phyloP scores from a whole-genome alignment of 768 basidiomycete species.

The Clitopilus passeckerianus region DNA sequence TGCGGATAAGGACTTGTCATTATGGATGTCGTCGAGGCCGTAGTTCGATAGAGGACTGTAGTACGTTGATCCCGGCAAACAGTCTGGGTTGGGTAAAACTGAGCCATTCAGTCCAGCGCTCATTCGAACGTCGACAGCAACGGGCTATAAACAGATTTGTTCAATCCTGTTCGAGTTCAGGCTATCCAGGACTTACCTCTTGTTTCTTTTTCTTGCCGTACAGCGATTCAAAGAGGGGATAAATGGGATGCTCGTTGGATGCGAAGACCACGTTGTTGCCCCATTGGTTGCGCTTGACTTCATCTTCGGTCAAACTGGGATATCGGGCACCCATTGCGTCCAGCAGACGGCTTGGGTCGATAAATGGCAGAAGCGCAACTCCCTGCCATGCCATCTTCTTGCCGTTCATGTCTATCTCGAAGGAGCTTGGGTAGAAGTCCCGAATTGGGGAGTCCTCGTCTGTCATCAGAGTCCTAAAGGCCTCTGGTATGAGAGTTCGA shows the following conservation, averaged over 20 bases:
- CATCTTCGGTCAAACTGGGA: conserved; percentile 71
- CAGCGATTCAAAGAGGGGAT: conserved; percentile 81
- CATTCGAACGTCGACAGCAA: conserved; percentile 59
- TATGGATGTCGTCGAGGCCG: conserved; percentile 72
- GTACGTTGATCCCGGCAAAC: conserved; percentile 90
- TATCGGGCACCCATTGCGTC: conserved; percentile 75
- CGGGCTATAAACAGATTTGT: conserved; percentile 46
- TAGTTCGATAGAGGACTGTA: conserved; percentile 62
- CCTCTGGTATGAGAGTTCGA: conserved; percentile 80
- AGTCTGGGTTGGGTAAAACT: conserved; percentile 79
- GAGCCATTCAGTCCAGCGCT: conserved; percentile 80
- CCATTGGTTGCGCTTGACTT: conserved; percentile 79
- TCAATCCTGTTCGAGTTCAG: background rate
- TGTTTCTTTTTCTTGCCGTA: conserved; percentile 86
- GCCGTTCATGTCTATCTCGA: conserved; percentile 99
- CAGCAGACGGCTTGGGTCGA: conserved; percentile 78
- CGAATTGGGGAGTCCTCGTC: conserved; percentile 86
- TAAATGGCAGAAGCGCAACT: conserved; percentile 94
- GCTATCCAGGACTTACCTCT: conserved; percentile 48
- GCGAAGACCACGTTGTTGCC: conserved; percentile 83
- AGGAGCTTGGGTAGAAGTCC: conserved; percentile 90
- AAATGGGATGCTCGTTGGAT: conserved; percentile 78
- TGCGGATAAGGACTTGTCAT: conserved; percentile 84
- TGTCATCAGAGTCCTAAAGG: conserved; percentile 86
- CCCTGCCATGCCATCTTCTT: conserved; percentile 99